Conservation (phyloP, 495 filamentous ascomycete genomes). For the Haplographium delicatum region DNA sequence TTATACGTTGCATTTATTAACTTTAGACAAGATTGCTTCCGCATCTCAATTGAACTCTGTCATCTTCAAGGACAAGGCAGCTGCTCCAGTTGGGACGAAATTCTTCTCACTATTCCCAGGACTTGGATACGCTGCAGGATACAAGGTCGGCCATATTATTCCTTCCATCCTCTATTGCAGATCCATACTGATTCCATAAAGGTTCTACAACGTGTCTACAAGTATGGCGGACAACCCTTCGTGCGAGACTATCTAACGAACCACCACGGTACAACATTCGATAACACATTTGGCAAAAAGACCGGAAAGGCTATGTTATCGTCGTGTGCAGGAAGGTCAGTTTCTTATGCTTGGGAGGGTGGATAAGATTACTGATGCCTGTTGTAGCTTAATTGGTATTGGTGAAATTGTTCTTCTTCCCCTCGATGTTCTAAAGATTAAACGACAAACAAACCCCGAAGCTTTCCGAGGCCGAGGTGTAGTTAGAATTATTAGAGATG, state of each 20-base stretch:
- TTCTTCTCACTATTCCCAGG: constrained; percentile 97
- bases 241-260: constrained; percentile 83
- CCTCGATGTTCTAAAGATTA: constrained; percentile 98
- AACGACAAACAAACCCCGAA: constrained; percentile 98
- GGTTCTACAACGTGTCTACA: constrained; percentile 94
- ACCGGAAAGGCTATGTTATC: constrained; percentile 98
- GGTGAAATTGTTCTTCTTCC: constrained; percentile 95
- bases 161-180: not conserved
- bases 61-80: constrained; percentile 88
- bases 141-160: constrained; percentile 70
- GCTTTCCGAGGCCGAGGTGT: constrained; percentile 93
- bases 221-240: constrained; percentile 97
- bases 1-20: not conserved
- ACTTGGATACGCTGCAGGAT: constrained; percentile 93
- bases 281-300: constrained; percentile 86
- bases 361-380: constrained; percentile 13
- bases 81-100: constrained; percentile 61
- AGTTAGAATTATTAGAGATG: constrained; percentile 82
- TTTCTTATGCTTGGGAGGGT: constrained; percentile 1
- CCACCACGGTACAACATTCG: constrained; percentile 78
- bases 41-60: constrained; percentile 68
- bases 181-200: constrained; percentile 23
- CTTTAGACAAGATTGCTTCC: constrained; percentile 49
- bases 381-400: constrained; percentile 80
- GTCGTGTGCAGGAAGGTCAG: constrained; percentile 85